Conservation (phyloP, 2,329 filamentous ascomycete genomes). For the Cladophialophora bantiana region DNA sequence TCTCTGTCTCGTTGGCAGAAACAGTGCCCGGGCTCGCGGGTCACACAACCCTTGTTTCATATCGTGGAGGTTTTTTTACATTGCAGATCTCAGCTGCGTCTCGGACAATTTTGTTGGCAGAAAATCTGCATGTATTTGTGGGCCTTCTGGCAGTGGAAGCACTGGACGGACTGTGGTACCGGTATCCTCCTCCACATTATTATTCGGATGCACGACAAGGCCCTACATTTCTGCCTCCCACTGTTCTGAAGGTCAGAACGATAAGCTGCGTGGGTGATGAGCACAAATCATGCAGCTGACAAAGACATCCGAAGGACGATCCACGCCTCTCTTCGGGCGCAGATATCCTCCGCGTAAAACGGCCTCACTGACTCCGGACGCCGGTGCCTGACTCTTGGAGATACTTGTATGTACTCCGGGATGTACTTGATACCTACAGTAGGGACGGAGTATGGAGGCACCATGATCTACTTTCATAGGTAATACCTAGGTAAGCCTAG, state of each 20-base stretch:
- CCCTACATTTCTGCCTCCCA: not conserved
- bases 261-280: not conserved
- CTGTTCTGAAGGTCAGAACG: not conserved
- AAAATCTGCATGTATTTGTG: constrained; percentile 24
- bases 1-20: not conserved
- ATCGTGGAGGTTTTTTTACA: constrained; percentile 15
- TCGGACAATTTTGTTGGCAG: constrained; percentile 25
- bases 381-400: not conserved
- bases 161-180: constrained; percentile 2
- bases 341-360: not conserved
- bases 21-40: constrained; percentile 11
- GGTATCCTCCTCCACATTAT: not conserved
- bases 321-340: not conserved
- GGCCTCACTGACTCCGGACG: not conserved
- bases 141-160: not conserved
- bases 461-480: no score
- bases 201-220: not conserved
- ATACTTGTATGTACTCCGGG: not conserved
- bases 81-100: constrained; percentile 29
- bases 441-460: not conserved
- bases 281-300: not conserved
- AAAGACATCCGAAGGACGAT: not conserved
- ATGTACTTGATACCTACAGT: not conserved
- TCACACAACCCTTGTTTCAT: constrained; percentile 32
- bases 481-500: no score